phyloP scores from a whole-genome alignment of 805 yeast species.

The Wickerhamiella shivajii region DNA sequence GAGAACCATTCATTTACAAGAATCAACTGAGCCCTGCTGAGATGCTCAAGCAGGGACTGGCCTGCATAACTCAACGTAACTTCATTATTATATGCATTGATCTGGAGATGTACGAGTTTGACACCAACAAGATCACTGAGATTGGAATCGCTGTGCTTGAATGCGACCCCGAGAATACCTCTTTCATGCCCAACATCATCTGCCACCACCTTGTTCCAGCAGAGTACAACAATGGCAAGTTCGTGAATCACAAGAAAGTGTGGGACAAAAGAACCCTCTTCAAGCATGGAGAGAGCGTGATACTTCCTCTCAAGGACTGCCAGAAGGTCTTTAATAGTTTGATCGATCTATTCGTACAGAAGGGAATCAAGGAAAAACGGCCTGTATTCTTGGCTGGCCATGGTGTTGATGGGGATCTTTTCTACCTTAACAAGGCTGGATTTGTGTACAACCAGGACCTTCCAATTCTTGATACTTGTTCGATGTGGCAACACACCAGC shows the following conservation, averaged over 20 bases:
- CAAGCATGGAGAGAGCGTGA: conserved; percentile 2
- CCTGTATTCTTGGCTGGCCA: conserved; percentile 39
- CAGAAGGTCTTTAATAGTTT: not conserved
- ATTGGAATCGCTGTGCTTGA: conserved; percentile 6
- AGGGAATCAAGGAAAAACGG: conserved; percentile 17
- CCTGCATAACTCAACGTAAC: not conserved
- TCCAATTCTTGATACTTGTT: conserved; percentile 39
- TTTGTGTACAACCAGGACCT: conserved; percentile 28
- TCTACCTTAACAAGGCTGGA: conserved; percentile 30
- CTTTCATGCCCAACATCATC: not conserved
- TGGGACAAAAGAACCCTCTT: conserved; percentile 3
- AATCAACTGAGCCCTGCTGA: too few relatives aligned
- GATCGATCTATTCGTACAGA: not conserved
- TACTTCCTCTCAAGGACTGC: conserved; percentile 1
- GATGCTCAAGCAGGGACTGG: conserved; percentile 3
- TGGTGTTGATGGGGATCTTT: conserved; percentile 38
- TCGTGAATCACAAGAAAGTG: conserved; percentile 1
- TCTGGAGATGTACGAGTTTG: conserved; percentile 5
- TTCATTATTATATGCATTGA: conserved; percentile 3
- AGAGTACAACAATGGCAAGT: not conserved
- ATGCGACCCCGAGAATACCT: not conserved
- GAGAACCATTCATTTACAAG: too few relatives aligned
- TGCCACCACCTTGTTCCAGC: conserved; percentile 1
- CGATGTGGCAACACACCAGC: conserved; percentile 23
- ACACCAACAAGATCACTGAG: conserved; percentile 1